Evolutionary conservation across 768 basidiomycete species (phyloP), one percentile per base, ranked within the genome.

Genomic region (Trametes punicea): DNA sequence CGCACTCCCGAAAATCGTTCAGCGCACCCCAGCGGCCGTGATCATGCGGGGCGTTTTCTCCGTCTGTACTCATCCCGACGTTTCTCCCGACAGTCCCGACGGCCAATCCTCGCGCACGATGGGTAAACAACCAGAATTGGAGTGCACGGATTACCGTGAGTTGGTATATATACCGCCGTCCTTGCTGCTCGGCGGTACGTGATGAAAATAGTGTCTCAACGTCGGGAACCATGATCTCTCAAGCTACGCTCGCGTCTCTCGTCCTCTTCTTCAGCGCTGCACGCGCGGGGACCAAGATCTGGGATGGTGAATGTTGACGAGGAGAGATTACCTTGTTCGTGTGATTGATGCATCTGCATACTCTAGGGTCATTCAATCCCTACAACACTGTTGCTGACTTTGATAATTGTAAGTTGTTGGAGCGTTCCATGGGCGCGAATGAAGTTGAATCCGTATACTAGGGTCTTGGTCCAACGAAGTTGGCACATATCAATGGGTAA

Each of bases 401-500:
- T 55, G 82, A 84, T 60, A 72, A 74, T 46, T 84, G 81, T 81
- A 51, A 56, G 75, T 64, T 13, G 15, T 9, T 10, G 13, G 49
- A 18, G 25, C 29, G 3, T 23, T 53, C 29, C 42, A 34, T 23
- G 48, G 36, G 27, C 44, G 39, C 33, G 18, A 36, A 6, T 8
- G 36, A 3, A 31, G 5, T 16, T 48, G 16, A 39, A 13, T 8
- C 7, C 8, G 36, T 2, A 10, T 41, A 59, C 3, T 40, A 81
- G 81, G 81, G 81, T 79, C 79, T 26, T 83, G 79, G 79, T 69
- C 78, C 6, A 77, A 74, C 67, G 69, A 80, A 71, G 77, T 81
- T 34, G 81, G 80, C 25, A 65, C 72, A 33, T 83, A 80, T 65
- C 82, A 83, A 74, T 84, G 83, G 80, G 78, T 79, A 63, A 34